A percentile compares a stretch with the other conserved stretches of the same genome.
phyloP scores from a whole-genome alignment of 768 basidiomycete genomes.

The Lactifluus hygrophoroides region DNA sequence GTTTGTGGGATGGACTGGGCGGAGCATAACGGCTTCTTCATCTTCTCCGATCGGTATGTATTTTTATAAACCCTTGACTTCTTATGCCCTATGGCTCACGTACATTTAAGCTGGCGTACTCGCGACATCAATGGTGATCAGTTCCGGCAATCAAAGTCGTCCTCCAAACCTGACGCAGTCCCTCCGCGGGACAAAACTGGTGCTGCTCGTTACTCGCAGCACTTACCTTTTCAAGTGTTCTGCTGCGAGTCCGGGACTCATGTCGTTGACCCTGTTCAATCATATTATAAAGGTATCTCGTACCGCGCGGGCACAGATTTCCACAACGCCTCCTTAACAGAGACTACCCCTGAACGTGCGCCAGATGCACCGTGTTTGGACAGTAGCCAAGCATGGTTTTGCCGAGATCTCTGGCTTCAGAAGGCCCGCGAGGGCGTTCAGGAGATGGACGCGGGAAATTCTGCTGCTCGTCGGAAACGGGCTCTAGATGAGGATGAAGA shows the following conservation, averaged over 20 bases:
- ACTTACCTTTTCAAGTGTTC: conserved; percentile 97
- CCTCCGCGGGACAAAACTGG: conserved; percentile 85
- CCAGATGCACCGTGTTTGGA: conserved; percentile 88
- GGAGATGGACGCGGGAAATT: conserved; percentile 33
- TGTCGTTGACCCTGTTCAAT: conserved; percentile 90
- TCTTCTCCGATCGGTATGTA: conserved; percentile 85
- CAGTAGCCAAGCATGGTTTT: conserved; percentile 97
- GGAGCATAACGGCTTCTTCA: conserved; percentile 94
- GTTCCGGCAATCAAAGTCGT: conserved; percentile 93
- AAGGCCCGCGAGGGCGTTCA: conserved; percentile 71
- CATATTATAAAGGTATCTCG: conserved; percentile 83
- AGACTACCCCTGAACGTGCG: conserved; percentile 44
- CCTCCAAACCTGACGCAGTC: conserved; percentile 80
- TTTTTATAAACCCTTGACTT: neutral
- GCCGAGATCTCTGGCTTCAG: conserved; percentile 91
- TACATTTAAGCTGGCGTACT: conserved; percentile 76
- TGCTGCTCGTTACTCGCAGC: conserved; percentile 75
- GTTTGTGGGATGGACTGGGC: conserved; percentile 99
- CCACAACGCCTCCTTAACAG: conserved; percentile 70
- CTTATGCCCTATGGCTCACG: neutral
- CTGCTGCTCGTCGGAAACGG: conserved; percentile 21
- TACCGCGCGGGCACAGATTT: conserved; percentile 80
- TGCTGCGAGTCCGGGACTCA: conserved; percentile 99
- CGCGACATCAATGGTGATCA: conserved; percentile 97
- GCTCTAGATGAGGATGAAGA: conserved; percentile 29